These are phyloP conservation scores for Allomyces macrogynus DNA, from an alignment of 192 early-diverging fungal species.

Conservation along the genomic window DNA sequence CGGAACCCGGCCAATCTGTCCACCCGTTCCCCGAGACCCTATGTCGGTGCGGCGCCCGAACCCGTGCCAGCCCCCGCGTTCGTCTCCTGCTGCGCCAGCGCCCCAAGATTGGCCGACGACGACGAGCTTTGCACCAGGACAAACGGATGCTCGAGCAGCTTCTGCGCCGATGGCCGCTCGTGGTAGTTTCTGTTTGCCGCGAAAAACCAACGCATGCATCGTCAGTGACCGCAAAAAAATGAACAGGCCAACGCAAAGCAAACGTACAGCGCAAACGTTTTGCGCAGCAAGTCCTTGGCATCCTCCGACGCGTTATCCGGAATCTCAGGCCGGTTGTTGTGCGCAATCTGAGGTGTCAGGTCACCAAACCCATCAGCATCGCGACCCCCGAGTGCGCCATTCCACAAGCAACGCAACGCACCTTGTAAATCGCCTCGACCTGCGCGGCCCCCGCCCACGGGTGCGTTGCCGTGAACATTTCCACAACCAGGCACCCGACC, in stretches of 20 bases:
- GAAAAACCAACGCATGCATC: not conserved
- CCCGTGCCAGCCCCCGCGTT: too few relatives aligned
- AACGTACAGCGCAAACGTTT: slow-evolving; percentile 16
- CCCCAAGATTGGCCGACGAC: too few relatives aligned
- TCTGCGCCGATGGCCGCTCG: slow-evolving; percentile 22
- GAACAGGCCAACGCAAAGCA: too few relatives aligned
- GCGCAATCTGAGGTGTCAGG: too few relatives aligned
- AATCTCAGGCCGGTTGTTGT: slow-evolving; percentile 15
- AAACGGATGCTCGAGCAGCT: slow-evolving; percentile 20
- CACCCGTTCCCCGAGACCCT: too few relatives aligned
- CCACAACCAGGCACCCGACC: slow-evolving; percentile 85
- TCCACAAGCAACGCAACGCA: slow-evolving; percentile 10
- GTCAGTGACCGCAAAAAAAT: too few relatives aligned
- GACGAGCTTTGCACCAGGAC: slow-evolving; percentile 2
- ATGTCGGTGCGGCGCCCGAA: too few relatives aligned
- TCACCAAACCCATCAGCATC: not conserved
- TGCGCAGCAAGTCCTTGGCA: slow-evolving; percentile 21
- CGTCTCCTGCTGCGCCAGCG: too few relatives aligned
- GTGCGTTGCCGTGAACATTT: slow-evolving; percentile 93
- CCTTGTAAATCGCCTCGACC: slow-evolving; percentile 62
- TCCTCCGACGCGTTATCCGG: slow-evolving; percentile 16
- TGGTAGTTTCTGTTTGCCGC: slow-evolving; percentile 9
- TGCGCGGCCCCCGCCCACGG: slow-evolving; percentile 68
- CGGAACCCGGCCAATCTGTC: too few relatives aligned
- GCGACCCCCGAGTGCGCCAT: not conserved